Evolutionary conservation across 306 rosid species (phyloP).

Genomic region (Lathyrus sativus): DNA sequence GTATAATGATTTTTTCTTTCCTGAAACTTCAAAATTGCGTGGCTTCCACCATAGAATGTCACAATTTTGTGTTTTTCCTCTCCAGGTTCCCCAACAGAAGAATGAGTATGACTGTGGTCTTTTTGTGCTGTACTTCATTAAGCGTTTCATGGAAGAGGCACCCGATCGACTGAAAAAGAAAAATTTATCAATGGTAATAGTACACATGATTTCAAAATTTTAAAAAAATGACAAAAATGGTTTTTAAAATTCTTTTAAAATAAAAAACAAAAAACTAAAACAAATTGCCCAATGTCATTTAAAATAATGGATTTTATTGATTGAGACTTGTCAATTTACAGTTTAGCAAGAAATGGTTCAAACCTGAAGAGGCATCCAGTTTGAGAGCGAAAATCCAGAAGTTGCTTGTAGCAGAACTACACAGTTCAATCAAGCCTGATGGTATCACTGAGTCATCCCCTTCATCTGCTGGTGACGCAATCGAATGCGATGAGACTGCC

Average conservation of each 20-base stretch:
- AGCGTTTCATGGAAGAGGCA: slow-evolving; percentile 82
- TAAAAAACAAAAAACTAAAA: no score
- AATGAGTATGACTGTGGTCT: slow-evolving; percentile 94
- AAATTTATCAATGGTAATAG: slow-evolving; percentile 68
- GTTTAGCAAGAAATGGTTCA: slow-evolving; percentile 90
- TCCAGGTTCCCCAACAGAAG: slow-evolving; percentile 96
- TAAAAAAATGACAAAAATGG: no score
- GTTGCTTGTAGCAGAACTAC: slow-evolving; percentile 62
- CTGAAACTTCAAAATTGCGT: slow-evolving; percentile 10
- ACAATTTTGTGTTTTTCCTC: slow-evolving; percentile 31
- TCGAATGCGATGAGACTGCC: slow-evolving; percentile 14
- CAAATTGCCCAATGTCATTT: neutral
- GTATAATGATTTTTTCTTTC: neutral
- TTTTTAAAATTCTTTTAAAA: no score
- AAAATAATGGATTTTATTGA: slow-evolving; percentile 12
- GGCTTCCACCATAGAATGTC: slow-evolving; percentile 6
- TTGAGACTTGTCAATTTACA: slow-evolving; percentile 40
- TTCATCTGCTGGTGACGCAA: slow-evolving; percentile 23
- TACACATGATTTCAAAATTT: no score
- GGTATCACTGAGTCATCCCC: slow-evolving; percentile 34
- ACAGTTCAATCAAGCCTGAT: slow-evolving; percentile 35
- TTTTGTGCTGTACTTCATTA: slow-evolving; percentile 81
- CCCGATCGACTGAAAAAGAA: slow-evolving; percentile 71
- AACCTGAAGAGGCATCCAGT: slow-evolving; percentile 81
- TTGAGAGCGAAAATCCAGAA: slow-evolving; percentile 71